Percentiles rank a stretch among this genome's conserved stretches.
Evolutionary conservation across 192 early-diverging fungal genomes (phyloP).

Genomic region (Mortierella alpina): DNA sequence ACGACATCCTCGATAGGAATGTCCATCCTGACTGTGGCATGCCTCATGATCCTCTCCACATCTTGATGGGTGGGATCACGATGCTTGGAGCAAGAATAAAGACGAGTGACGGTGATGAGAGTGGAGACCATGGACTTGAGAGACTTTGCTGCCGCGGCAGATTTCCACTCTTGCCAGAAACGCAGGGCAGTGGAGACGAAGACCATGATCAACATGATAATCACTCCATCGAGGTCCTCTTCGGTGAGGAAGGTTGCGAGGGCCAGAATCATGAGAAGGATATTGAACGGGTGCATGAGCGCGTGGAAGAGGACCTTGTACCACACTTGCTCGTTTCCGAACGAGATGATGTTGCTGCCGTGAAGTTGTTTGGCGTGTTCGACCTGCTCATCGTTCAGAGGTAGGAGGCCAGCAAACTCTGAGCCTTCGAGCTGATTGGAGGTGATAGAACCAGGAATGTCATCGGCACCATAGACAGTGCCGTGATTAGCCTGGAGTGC

Average conservation of each 20-base stretch:
- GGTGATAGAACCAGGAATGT: constrained; percentile 5
- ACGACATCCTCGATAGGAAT: constrained; percentile 58
- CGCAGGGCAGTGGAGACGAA: constrained; percentile 45
- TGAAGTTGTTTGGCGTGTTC: constrained; percentile 4
- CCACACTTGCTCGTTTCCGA: constrained; percentile 32
- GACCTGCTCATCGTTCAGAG: constrained; percentile 37
- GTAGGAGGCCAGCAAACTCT: constrained; percentile 18
- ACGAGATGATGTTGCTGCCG: constrained; percentile 32
- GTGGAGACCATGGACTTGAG: constrained; percentile 52
- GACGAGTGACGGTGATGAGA: constrained; percentile 47
- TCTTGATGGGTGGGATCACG: constrained; percentile 51
- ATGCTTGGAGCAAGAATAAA: constrained; percentile 39
- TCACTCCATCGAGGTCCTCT: constrained; percentile 16
- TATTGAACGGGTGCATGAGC: constrained; percentile 58
- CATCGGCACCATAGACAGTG: constrained; percentile 8
- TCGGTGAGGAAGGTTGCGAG: constrained; percentile 26
- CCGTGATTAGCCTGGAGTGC: constrained; percentile 22
- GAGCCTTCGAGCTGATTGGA: not conserved
- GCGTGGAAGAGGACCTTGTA: constrained; percentile 54
- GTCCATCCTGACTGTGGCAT: constrained; percentile 33
- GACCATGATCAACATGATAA: constrained; percentile 57
- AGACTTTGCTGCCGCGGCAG: constrained; percentile 29
- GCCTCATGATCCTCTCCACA: constrained; percentile 22
- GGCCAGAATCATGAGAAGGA: constrained; percentile 40
- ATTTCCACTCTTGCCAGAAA: constrained; percentile 60